phyloP scores from a whole-genome alignment of 1,284 basidiomycete genomes.

The Leccinum pachyderme region DNA sequence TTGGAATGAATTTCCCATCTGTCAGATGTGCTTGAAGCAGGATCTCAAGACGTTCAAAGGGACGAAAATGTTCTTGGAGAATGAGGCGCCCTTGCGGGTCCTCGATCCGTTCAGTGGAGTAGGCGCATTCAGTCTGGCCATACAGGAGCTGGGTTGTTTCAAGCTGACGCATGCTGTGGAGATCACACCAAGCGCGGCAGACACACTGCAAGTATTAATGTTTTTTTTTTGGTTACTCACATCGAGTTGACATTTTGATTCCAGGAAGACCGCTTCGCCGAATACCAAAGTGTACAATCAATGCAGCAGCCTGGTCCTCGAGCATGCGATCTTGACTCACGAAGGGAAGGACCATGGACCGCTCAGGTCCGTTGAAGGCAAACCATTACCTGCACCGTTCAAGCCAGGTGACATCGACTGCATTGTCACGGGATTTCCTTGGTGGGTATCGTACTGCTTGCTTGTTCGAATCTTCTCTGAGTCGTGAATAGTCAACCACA shows the following conservation, averaged over 20 bases:
- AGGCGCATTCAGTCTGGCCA: constrained; percentile 59
- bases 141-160: constrained; percentile 51
- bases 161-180: constrained; percentile 65
- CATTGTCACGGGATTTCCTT: constrained; percentile 70
- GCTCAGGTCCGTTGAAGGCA: constrained; percentile 39
- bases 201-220: constrained; percentile 50
- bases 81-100: constrained; percentile 38
- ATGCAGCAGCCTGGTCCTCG: constrained; percentile 60
- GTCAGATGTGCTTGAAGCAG: constrained; percentile 43
- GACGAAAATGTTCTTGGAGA: constrained; percentile 32
- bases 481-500: constrained; percentile 47
- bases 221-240: not conserved
- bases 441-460: constrained; percentile 38
- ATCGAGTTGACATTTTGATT: constrained; percentile 3
- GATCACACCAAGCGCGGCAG: constrained; percentile 66
- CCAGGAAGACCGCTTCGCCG: constrained; percentile 46
- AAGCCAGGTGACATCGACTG: constrained; percentile 54
- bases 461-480: not conserved
- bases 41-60: constrained; percentile 33
- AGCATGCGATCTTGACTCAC: constrained; percentile 50
- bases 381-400: constrained; percentile 42
- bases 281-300: constrained; percentile 49
- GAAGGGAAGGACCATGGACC: constrained; percentile 37
- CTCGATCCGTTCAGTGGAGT: constrained; percentile 68
- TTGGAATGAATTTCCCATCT: constrained; percentile 42